These are phyloP conservation scores for Daldinia vernicosa DNA, from an alignment of 495 filamentous ascomycete genomes.

Conservation along the genomic window DNA sequence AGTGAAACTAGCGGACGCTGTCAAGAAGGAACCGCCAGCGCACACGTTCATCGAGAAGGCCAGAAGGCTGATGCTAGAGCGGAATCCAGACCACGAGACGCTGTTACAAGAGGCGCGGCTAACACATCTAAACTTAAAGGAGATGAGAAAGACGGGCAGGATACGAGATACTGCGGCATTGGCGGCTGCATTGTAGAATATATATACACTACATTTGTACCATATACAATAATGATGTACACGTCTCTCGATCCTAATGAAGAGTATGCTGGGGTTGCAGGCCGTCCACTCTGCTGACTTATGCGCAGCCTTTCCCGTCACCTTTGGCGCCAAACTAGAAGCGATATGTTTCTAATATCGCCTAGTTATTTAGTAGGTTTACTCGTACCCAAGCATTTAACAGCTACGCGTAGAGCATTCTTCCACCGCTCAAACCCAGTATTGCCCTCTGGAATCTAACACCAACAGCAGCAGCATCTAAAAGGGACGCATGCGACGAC, in stretches of 20 bases:
- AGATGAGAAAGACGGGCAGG: conserved; percentile 51
- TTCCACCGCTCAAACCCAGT: not conserved
- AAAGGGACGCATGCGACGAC: not conserved
- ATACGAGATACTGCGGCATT: conserved; percentile 39
- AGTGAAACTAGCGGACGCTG: conserved; percentile 87
- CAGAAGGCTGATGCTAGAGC: conserved; percentile 46
- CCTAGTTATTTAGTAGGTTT: not conserved
- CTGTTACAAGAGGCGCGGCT: conserved; percentile 50
- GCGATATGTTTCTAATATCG: not conserved
- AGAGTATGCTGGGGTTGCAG: not conserved
- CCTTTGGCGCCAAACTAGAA: not conserved
- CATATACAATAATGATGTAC: conserved; percentile 30
- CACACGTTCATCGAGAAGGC: conserved; percentile 54
- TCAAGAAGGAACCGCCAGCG: conserved; percentile 87
- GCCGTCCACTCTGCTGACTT: conserved; percentile 3
- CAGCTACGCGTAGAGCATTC: not conserved
- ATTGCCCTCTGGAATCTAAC: not conserved
- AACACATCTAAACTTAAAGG: conserved; percentile 54
- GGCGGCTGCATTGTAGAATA: conserved; percentile 35
- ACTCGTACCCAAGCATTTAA: not conserved
- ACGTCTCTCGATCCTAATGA: conserved; percentile 18
- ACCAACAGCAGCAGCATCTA: not conserved
- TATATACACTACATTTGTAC: conserved; percentile 36
- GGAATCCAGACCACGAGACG: conserved; percentile 51
- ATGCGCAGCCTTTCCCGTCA: not conserved